Percentiles rank a stretch among this genome's conserved stretches.
phyloP scores from a whole-genome alignment of 305 asterid genomes.

The Plantago coronopus region DNA sequence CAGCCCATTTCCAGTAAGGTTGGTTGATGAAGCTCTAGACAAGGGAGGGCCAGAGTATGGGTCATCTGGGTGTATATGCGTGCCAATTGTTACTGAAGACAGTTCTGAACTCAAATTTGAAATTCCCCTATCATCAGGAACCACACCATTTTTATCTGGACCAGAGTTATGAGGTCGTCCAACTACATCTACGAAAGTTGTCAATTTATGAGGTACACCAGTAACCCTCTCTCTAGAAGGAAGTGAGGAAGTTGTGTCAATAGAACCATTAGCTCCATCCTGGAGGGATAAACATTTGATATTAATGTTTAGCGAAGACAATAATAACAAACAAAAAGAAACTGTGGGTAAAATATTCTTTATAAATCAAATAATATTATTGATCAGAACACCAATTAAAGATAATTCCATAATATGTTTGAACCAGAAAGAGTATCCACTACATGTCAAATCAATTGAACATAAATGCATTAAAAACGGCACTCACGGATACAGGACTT shows the following conservation, averaged over 20 bases:
- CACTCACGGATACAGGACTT: slow-evolving; percentile 54
- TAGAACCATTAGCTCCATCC: slow-evolving; percentile 41
- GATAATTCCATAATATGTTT: too few relatives aligned
- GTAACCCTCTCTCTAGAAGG: slow-evolving; percentile 39
- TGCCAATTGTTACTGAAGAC: slow-evolving; percentile 32
- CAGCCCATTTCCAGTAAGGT: slow-evolving; percentile 29
- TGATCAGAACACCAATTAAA: not conserved
- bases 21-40: slow-evolving; percentile 34
- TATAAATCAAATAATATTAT: not conserved
- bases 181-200: slow-evolving; percentile 80
- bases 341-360: slow-evolving; percentile 8
- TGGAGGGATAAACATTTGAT: slow-evolving; percentile 27
- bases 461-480: slow-evolving; percentile 15
- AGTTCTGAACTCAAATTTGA: slow-evolving; percentile 36
- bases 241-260: slow-evolving; percentile 29
- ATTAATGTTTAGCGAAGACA: slow-evolving; percentile 12
- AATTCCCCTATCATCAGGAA: slow-evolving; percentile 34
- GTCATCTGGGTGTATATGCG: slow-evolving; percentile 27
- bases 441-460: slow-evolving; percentile 8
- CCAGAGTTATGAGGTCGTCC: slow-evolving; percentile 56
- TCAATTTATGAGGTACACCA: slow-evolving; percentile 47
- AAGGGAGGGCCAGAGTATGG: slow-evolving; percentile 24
- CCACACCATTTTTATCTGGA: slow-evolving; percentile 49
- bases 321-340: not conserved
- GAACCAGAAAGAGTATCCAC: not conserved